A percentile compares a stretch with the other conserved stretches of the same genome.
Conservation (phyloP, 2,329 filamentous ascomycete genomes). For the Aspergillus ustus region DNA sequence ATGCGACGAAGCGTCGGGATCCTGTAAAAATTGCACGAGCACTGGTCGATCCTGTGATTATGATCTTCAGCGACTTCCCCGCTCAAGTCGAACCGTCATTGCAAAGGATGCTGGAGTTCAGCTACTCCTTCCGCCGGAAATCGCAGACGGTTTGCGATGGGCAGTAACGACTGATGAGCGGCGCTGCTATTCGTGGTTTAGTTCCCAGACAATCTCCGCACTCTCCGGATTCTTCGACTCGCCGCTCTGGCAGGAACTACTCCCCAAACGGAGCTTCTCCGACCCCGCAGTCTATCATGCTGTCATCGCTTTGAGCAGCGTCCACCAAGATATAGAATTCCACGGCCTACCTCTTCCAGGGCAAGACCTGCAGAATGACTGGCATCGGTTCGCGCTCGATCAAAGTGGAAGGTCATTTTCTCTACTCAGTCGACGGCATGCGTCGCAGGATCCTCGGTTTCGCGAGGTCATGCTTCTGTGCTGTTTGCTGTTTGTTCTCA, state of each 20-base stretch:
- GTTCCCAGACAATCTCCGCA: constrained; percentile 19
- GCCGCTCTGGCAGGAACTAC: constrained; percentile 14
- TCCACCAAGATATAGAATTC: constrained; percentile 6
- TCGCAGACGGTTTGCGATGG: constrained; percentile 1
- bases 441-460: constrained; percentile 16
- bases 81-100: not conserved
- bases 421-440: constrained; percentile 4
- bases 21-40: constrained; percentile 40
- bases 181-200: constrained; percentile 27
- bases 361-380: constrained; percentile 11
- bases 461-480: constrained; percentile 13
- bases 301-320: constrained; percentile 9
- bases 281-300: constrained; percentile 19
- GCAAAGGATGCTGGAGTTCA: not conserved
- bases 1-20: constrained; percentile 39
- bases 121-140: not conserved
- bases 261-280: constrained; percentile 4
- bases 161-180: constrained; percentile 23
- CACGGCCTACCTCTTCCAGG: constrained; percentile 4
- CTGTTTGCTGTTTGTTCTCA: constrained; percentile 17
- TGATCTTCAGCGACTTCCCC: constrained; percentile 22
- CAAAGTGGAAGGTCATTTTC: constrained; percentile 8
- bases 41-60: constrained; percentile 47
- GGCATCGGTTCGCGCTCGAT: constrained; percentile 17
- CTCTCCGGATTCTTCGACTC: constrained; percentile 22